Evolutionary conservation across 2,329 filamentous ascomycete genomes (phyloP).

Genomic region (Ramularia collo-cygni): DNA sequence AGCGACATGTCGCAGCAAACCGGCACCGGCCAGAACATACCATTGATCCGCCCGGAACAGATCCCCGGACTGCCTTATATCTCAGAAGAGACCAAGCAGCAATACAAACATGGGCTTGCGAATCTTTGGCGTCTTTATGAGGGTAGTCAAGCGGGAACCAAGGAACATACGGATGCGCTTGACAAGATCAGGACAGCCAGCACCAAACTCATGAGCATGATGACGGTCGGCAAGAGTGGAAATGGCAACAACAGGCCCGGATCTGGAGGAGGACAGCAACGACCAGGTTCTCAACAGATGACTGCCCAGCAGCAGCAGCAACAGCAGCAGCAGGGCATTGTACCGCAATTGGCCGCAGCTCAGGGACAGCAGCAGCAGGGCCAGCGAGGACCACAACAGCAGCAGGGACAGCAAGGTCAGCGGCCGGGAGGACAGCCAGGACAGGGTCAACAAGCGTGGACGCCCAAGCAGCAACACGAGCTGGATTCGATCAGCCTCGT

Average conservation of each 20-base stretch:
- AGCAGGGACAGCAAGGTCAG: constrained; percentile 4
- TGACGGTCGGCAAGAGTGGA: constrained; percentile 4
- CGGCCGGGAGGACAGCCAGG: constrained; percentile 6
- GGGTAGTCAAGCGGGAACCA: constrained; percentile 41
- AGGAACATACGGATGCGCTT: constrained; percentile 45
- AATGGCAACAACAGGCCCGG: constrained; percentile 13
- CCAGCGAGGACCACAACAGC: constrained; percentile 5
- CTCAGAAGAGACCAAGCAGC: constrained; percentile 48
- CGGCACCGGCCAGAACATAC: constrained; percentile 1
- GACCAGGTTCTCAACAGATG: constrained; percentile 10
- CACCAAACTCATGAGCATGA: constrained; percentile 38
- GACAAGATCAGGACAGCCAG: constrained; percentile 44
- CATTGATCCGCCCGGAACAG: constrained; percentile 45
- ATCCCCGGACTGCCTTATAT: constrained; percentile 49
- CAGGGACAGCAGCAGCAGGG: constrained; percentile 15
- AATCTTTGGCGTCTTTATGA: constrained; percentile 50
- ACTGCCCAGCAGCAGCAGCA: constrained; percentile 10
- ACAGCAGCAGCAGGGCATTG: constrained; percentile 14
- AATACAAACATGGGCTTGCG: constrained; percentile 48
- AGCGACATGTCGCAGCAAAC: background rate
- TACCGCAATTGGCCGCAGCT: constrained; percentile 7
- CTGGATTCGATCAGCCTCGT: constrained; percentile 14
- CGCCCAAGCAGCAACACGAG: constrained; percentile 8
- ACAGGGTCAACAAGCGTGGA: constrained; percentile 15
- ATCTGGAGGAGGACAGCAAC: constrained; percentile 15